Evolutionary conservation across 2,329 filamentous ascomycete genomes (phyloP), one percentile per base, ranked within the genome.

Genomic region (Pestalotiopsis sp.): DNA sequence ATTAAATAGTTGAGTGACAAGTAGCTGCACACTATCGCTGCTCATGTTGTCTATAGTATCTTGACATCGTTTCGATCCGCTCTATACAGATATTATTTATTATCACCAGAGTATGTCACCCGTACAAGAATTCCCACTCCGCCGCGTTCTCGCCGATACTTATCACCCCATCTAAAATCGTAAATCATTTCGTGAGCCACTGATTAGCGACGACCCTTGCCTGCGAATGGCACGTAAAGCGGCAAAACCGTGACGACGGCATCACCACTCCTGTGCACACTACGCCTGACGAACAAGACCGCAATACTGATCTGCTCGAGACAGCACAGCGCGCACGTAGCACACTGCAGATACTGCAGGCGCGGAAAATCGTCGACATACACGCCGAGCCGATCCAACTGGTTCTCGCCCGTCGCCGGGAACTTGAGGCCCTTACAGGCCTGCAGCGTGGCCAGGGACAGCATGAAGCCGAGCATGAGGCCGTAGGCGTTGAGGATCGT

Each of bases 401-500:
- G 17, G 45, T 52, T 52, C n/a, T 52, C 45, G 1, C 45, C 45
- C 7, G 4, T 14, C 0, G 58, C 58, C 14, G 58, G 31, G 25
- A 60, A 60, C 58, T 6, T 25, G 14, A 60, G 58, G 12, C 58
- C 3, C 25, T 38, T 27, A n/a, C 58, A 27, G 31, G 58, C 58
- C 58, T 60, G 58, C 7, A 25, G 58, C 20, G 20, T 27, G 9
- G 58, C n/a, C 25, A 60, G 58, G 58, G 58, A n/a, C 23, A 60
- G 25, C 58, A 60, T 60, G 58, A 60, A 60, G 58, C 58, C 58
- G 58, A 60, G 58, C 58, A 27, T 60, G 13, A 60, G 17, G 25
- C 58, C 58, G 58, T 60, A 60, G 58, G 58, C 25, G 25, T 36
- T 60, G 58, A 38, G 4, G 3, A 60, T 60, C 3, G 58, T 20